Base-by-base conservation (phyloP, 164 flowering plant species). In the Vitis rotundifolia region DNA sequence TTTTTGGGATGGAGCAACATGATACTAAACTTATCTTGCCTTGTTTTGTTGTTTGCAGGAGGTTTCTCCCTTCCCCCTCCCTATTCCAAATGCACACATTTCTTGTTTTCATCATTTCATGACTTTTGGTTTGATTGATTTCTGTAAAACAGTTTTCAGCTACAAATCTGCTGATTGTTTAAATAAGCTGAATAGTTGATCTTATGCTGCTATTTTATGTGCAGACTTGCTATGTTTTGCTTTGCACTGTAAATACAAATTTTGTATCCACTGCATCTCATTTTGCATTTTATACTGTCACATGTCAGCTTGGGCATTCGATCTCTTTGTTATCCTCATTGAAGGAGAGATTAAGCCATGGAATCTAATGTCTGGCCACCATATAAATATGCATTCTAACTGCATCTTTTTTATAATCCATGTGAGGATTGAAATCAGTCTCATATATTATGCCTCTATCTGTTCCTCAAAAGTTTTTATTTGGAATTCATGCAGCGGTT, bases 401-500 rank as follows among this genome's bases (percentile, higher is more conserved):
- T 31, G 18, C 48, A 11, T n/a, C 1, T 64, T 50, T 50, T 8
- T 49, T 22, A 22, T 9, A 37, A 3, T 37, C 44, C 44, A 37
- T 37, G 7, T 37, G 44, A 37, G 44, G 44, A 37, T 37, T 37
- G 44, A 37, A 37, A 37, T 37, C 5, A 37, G 44, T 37, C 26
- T 22, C 44, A 37, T 37, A 37, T 6, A 37, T 3, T 6, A 37
- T 37, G 44, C 7, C 44, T 37, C 7, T 6, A 37, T 37, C 44
- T 2, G 7, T 37, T 37, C 44, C 44, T 37, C 44, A 13, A 22
- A 22, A 54, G 44, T 37, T 66, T 64, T 54, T 3, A n/a, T 73
- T 49, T 51, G 71, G 44, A 70, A 15, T 72, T 22, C 48, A 10
- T 80, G 80, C 88, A 96, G 99, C 86, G 81, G 72, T 76, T 92